These are phyloP conservation scores for Aechmea fasciata DNA, from an alignment of 176 grass and related monocot genomes.

Conservation along the genomic window DNA sequence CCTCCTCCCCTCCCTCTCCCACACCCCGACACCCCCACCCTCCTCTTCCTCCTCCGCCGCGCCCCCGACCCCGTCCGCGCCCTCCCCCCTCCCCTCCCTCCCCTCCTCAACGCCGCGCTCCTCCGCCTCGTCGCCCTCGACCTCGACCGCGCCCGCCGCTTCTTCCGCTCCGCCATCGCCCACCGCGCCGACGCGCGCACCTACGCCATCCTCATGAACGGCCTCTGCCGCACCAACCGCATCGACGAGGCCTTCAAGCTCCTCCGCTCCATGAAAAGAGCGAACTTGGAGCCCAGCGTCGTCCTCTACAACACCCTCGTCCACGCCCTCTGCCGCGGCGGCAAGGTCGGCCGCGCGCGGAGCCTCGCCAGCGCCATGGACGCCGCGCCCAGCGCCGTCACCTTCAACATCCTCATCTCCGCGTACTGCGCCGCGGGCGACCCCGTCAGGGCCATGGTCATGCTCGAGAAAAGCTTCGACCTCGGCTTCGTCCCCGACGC, in stretches of 20 bases:
- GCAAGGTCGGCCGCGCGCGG: constrained; percentile 19
- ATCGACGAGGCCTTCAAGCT: constrained; percentile 32
- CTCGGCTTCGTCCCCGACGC: constrained; percentile 26
- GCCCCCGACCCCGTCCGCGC: not conserved
- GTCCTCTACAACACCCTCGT: constrained; percentile 33
- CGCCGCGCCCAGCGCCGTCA: constrained; percentile 18
- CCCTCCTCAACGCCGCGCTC: constrained; percentile 20
- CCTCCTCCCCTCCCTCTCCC: not conserved
- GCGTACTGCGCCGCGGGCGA: constrained; percentile 23
- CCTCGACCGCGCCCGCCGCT: constrained; percentile 22
- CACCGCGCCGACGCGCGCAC: constrained; percentile 13
- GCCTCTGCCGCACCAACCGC: constrained; percentile 26
- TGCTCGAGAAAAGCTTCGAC: constrained; percentile 32
- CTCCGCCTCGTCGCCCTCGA: constrained; percentile 23
- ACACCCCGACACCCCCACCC: not conserved
- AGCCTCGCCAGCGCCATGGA: constrained; percentile 26
- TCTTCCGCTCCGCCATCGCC: constrained; percentile 19
- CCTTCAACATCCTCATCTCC: constrained; percentile 38
- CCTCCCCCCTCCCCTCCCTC: not conserved
- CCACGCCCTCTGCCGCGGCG: constrained; percentile 24
- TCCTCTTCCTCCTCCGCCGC: constrained; percentile 1
- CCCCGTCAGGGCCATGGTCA: constrained; percentile 27
- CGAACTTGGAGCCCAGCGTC: constrained; percentile 23
- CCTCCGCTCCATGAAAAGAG: constrained; percentile 20
- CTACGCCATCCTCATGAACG: constrained; percentile 34